Evolutionary conservation across 805 yeast species (phyloP).

Genomic region (Nakazawaea ishiwadae): DNA sequence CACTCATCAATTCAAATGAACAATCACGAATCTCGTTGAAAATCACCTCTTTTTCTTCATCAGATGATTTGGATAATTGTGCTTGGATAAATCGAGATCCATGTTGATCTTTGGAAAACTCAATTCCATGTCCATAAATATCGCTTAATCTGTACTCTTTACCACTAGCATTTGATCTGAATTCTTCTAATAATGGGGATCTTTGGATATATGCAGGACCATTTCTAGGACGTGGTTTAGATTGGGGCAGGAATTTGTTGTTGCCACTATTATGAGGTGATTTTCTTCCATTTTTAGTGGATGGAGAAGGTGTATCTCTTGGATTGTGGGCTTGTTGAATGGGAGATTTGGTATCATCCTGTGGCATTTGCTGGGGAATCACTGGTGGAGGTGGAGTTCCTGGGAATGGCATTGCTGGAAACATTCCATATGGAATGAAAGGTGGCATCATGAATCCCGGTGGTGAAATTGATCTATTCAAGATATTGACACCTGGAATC

Average conservation of each 20-base stretch:
- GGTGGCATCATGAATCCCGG: slow-evolving; percentile 40
- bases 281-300: slow-evolving; percentile 3
- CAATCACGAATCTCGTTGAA: slow-evolving; percentile 79
- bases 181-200: slow-evolving; percentile 80
- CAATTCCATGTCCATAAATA: slow-evolving; percentile 81
- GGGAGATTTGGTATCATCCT: background rate
- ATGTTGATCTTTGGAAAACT: slow-evolving; percentile 92
- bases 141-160: slow-evolving; percentile 65
- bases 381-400: slow-evolving; percentile 19
- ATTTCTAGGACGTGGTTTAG: background rate
- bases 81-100: slow-evolving; percentile 97
- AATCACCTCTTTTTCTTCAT: slow-evolving; percentile 69
- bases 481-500: slow-evolving; percentile 6
- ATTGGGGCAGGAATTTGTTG: slow-evolving; percentile 6
- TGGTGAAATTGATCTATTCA: slow-evolving; percentile 25
- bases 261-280: slow-evolving; percentile 6
- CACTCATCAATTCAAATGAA: slow-evolving; percentile 80
- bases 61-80: slow-evolving; percentile 57
- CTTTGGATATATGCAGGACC: slow-evolving; percentile 47
- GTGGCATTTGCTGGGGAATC: slow-evolving; percentile 9
- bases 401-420: slow-evolving; percentile 18
- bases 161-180: slow-evolving; percentile 57
- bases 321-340: slow-evolving; percentile 5
- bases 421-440: slow-evolving; percentile 41
- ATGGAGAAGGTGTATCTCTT: slow-evolving; percentile 7